phyloP scores from a whole-genome alignment of 768 basidiomycete genomes.

The Trichaptum fuscoviolaceum region DNA sequence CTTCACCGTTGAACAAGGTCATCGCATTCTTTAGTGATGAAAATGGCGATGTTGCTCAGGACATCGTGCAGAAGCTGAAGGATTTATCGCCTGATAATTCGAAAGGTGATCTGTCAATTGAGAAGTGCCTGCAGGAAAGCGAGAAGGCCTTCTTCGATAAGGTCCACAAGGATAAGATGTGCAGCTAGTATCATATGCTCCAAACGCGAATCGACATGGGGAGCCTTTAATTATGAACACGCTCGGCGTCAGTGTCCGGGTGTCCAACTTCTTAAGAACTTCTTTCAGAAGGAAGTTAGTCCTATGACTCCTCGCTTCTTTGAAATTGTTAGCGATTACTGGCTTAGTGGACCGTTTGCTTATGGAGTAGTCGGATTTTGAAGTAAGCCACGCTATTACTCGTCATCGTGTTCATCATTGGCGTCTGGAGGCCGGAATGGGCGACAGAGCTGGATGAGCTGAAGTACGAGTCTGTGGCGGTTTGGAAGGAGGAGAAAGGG shows the following conservation, averaged over 20 bases:
- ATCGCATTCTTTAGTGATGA: conserved; percentile 93
- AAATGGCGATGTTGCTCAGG: conserved; percentile 85
- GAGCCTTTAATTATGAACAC: conserved; percentile 45
- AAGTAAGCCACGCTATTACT: conserved; percentile 81
- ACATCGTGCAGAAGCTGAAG: conserved; percentile 84
- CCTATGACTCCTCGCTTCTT: conserved; percentile 92
- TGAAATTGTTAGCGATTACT: conserved; percentile 85
- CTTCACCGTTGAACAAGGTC: conserved; percentile 90
- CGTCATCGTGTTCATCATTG: conserved; percentile 79
- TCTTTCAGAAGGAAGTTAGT: conserved; percentile 88
- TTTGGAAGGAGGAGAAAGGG: too few species aligned
- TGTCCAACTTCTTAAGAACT: conserved; percentile 87
- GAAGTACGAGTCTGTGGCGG: too few species aligned
- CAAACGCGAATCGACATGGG: too few species aligned
- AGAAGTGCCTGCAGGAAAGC: conserved; percentile 84
- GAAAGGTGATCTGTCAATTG: conserved; percentile 86
- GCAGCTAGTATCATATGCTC: conserved; percentile 77
- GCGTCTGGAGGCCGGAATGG: conserved; percentile 83
- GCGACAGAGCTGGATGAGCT: too few species aligned
- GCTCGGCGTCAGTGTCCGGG: conserved; percentile 48
- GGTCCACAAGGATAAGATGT: conserved; percentile 83
- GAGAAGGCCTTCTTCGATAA: conserved; percentile 92
- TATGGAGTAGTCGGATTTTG: conserved; percentile 80
- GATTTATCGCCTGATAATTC: conserved; percentile 79
- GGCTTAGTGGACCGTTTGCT: conserved; percentile 89